Percentiles rank a stretch among this genome's conserved stretches.
These are phyloP conservation scores for Populus hybrid DNA, from an alignment of 441 rosid genomes.

Conservation along the genomic window DNA sequence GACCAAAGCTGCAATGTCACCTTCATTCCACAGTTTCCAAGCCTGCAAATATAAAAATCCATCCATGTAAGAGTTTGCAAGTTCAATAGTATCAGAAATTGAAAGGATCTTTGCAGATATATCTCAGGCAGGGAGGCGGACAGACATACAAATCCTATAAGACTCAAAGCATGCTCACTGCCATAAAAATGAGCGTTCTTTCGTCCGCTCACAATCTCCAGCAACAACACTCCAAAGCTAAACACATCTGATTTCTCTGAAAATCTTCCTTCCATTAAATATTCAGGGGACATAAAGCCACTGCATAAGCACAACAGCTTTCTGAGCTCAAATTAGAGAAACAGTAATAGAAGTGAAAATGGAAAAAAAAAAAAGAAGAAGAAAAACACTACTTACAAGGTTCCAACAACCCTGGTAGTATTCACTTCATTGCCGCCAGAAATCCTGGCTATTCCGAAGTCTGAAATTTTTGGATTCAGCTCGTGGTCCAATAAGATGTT, in stretches of 20 bases:
- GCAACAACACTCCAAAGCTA: conserved; percentile 53
- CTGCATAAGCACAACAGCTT: conserved; percentile 24
- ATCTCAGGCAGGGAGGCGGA: background rate
- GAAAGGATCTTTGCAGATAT: background rate
- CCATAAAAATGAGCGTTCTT: conserved; percentile 36
- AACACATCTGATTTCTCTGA: conserved; percentile 66
- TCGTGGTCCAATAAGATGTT: conserved; percentile 62
- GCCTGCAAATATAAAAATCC: too few species aligned
- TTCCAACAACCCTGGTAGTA: conserved; percentile 59
- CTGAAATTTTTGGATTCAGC: conserved; percentile 62
- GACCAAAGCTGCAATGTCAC: too few species aligned
- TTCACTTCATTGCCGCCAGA: conserved; percentile 45
- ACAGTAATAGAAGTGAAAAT: background rate
- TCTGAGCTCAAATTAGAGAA: background rate
- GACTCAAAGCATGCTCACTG: conserved; percentile 30
- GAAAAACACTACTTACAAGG: conserved; percentile 32
- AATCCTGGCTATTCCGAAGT: conserved; percentile 66
- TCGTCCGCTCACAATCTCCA: conserved; percentile 65
- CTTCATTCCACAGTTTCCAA: too few species aligned
- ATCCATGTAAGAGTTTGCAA: too few species aligned
- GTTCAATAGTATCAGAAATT: too few species aligned
- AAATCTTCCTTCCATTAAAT: conserved; percentile 52
- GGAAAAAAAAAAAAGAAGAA: background rate
- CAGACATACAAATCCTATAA: conserved; percentile 45
- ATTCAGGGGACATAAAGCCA: conserved; percentile 66